Percentiles rank a stretch among this genome's conserved stretches.
These are phyloP conservation scores for Backusella liffmaniae DNA, from an alignment of 192 early-diverging fungal genomes.

Conservation along the genomic window DNA sequence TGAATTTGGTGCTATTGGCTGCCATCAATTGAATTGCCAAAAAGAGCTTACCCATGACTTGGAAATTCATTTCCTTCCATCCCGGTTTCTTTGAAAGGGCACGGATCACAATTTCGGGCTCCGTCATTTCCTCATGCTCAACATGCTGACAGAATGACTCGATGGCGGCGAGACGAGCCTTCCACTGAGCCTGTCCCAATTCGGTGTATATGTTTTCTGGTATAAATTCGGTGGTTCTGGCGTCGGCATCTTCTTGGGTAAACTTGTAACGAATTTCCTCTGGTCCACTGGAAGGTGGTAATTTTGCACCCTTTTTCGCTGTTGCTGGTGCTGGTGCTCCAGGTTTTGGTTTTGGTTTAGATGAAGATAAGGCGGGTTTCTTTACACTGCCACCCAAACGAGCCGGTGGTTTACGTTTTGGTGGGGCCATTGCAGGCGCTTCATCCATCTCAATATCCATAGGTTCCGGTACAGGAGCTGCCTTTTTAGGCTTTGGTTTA, in stretches of 20 bases:
- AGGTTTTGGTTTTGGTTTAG: slow-evolving; percentile 34
- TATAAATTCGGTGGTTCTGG: slow-evolving; percentile 60
- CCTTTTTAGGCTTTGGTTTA: slow-evolving; percentile 5
- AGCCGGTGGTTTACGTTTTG: slow-evolving; percentile 35
- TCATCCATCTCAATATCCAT: slow-evolving; percentile 35
- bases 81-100: slow-evolving; percentile 83
- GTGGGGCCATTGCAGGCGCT: slow-evolving; percentile 31
- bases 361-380: slow-evolving; percentile 34
- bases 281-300: slow-evolving; percentile 44
- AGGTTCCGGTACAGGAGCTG: slow-evolving; percentile 24
- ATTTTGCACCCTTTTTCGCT: slow-evolving; percentile 37
- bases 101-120: slow-evolving; percentile 82
- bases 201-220: slow-evolving; percentile 58
- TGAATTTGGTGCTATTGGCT: slow-evolving; percentile 60
- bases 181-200: slow-evolving; percentile 81
- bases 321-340: slow-evolving; percentile 30
- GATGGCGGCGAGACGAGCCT: slow-evolving; percentile 80
- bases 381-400: slow-evolving; percentile 35
- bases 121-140: slow-evolving; percentile 44
- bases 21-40: slow-evolving; percentile 74
- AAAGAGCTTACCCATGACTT: slow-evolving; percentile 76
- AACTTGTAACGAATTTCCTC: slow-evolving; percentile 70
- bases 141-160: slow-evolving; percentile 73
- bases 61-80: slow-evolving; percentile 98
- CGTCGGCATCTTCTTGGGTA: slow-evolving; percentile 71